These are phyloP conservation scores for Solanum tacnaense DNA, from an alignment of 257 asterid genomes.

Conservation along the genomic window DNA sequence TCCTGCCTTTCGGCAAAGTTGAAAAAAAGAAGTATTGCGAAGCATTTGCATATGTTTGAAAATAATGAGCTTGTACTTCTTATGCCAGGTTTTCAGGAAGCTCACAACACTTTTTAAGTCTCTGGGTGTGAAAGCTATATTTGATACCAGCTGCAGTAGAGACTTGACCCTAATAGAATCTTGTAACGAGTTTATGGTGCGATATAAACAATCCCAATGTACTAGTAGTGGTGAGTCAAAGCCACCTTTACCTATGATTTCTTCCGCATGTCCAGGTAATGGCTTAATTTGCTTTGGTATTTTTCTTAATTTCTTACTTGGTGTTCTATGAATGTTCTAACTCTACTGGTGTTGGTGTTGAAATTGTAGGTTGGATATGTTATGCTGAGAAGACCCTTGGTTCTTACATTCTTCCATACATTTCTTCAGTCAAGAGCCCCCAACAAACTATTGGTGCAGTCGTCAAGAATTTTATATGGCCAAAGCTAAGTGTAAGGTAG, in stretches of 20 bases:
- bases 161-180: conserved; percentile 86
- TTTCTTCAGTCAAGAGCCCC: conserved; percentile 95
- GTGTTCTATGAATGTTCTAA: not conserved
- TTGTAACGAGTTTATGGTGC: conserved; percentile 68
- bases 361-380: conserved; percentile 89
- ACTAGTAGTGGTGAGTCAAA: conserved; percentile 30
- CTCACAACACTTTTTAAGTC: conserved; percentile 81
- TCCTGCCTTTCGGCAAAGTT: not conserved
- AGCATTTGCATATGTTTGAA: not conserved
- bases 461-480: conserved; percentile 56
- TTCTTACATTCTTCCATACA: conserved; percentile 80
- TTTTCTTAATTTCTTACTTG: not conserved
- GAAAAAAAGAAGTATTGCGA: not conserved
- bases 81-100: conserved; percentile 61
- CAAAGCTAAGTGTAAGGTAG: conserved; percentile 57
- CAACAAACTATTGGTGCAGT: conserved; percentile 89
- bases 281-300: not conserved
- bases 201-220: conserved; percentile 45
- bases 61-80: not conserved
- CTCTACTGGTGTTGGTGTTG: not conserved
- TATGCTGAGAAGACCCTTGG: conserved; percentile 98
- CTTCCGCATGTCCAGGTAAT: conserved; percentile 97
- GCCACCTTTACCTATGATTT: conserved; percentile 64
- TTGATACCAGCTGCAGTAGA: conserved; percentile 91
- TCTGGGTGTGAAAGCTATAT: conserved; percentile 78